Base-by-base conservation (phyloP, 495 filamentous ascomycete species). In the Staphylotrichum tortipilum region DNA sequence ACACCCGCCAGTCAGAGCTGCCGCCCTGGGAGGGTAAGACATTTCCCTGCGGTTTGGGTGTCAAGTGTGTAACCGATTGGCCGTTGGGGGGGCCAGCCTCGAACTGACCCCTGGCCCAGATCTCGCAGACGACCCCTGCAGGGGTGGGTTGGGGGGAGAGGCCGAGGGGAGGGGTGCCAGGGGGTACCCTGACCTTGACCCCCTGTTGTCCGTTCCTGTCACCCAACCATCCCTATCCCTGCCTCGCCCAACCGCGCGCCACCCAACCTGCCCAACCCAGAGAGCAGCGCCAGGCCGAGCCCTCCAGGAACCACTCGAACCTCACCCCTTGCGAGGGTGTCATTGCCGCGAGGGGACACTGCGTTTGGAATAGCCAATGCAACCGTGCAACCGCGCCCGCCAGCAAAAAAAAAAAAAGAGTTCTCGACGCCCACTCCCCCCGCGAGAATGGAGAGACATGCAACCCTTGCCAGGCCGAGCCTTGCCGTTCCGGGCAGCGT, bases 61-160 rank as follows among this genome's bases (percentile, higher is more conserved):
- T 40, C 21, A 33, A 54, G 31, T 30, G 29, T 37, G 49, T 39
- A 59, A 61, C 52, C 53, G 61, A 64, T 64, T 64, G 53, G 56
- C 46, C 49, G 21, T 30, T 7, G 18, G 18, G 42, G 18, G 41
- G 47, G 30, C 22, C 6, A 31, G 39, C 18, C 38, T 44, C 24
- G 47, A 47, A 35, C 45, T 30, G 44, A 42, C 47, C 53, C 47
- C 48, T 39, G 43, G 48, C 11, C 48, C 53, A 52, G 48, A 52
- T 56, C 49, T 49, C 44, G 39, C 15, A 22, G 39, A n/a, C 3
- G n/a, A 42, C 49, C 56, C 56, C 49, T 59, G 49, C 36, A n/a
- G 10, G 28, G n/a, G n/a, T n/a, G n/a, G n/a, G n/a, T n/a, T n/a
- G n/a, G n/a, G n/a, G n/a, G n/a, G n/a, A n/a, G n/a, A n/a, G n/a